A percentile compares a stretch with the other conserved stretches of the same genome.
phyloP scores from a whole-genome alignment of 2,329 filamentous ascomycete species.

The Tolypocladium guangdongense region DNA sequence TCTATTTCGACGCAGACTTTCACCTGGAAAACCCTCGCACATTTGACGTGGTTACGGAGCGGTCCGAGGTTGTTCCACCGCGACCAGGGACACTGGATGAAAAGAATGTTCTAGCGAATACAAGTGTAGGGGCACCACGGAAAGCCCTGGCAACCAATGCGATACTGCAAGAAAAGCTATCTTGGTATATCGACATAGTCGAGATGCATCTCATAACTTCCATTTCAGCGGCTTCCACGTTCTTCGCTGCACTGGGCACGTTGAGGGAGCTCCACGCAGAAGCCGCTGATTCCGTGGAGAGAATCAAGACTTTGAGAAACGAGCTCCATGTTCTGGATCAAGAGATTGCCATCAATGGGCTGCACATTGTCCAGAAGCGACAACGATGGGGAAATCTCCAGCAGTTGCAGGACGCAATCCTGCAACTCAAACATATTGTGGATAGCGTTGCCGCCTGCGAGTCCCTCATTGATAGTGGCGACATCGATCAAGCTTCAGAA shows the following conservation, averaged over 20 bases:
- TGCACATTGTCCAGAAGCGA: constrained; percentile 77
- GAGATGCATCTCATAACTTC: constrained; percentile 94
- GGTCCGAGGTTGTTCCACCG: constrained; percentile 77
- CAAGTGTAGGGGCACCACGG: constrained; percentile 46
- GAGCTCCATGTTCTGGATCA: constrained; percentile 74
- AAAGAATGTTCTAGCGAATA: constrained; percentile 36
- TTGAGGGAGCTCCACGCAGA: constrained; percentile 85
- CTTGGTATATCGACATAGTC: constrained; percentile 99
- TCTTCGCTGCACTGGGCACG: constrained; percentile 88
- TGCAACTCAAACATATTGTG: constrained; percentile 72
- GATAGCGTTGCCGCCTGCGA: constrained; percentile 68
- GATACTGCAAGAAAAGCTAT: constrained; percentile 93
- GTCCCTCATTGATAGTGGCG: constrained; percentile 68
- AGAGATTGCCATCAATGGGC: constrained; percentile 74
- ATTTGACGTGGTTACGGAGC: constrained; percentile 92
- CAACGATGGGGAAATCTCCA: constrained; percentile 73
- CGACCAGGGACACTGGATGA: constrained; percentile 43
- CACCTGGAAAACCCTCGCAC: constrained; percentile 91
- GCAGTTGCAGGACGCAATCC: constrained; percentile 69
- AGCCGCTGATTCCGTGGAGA: constrained; percentile 78
- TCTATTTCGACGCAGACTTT: constrained; percentile 94
- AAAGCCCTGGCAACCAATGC: constrained; percentile 93
- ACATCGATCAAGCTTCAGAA: constrained; percentile 69
- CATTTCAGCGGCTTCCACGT: constrained; percentile 90
- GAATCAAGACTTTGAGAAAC: constrained; percentile 69